Evolutionary conservation across 2,329 filamentous ascomycete genomes (phyloP), one percentile per base, ranked within the genome.

Genomic region (Cercospora zeina): DNA sequence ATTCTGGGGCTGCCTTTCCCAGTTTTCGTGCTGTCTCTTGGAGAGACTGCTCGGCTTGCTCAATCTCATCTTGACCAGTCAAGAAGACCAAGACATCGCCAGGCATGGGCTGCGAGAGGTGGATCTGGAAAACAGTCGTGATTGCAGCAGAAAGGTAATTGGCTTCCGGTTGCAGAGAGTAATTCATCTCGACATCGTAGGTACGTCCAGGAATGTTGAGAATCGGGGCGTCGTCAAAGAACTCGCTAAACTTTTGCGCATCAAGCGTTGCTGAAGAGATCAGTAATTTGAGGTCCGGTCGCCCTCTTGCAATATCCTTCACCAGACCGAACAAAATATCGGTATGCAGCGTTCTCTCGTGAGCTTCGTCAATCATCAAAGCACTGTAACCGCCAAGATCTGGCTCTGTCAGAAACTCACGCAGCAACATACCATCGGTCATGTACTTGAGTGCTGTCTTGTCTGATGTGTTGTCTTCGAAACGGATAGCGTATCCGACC

Each of bases 201-300:
- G 89, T 85, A 66, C 93, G 86, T 27, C 95, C 95, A 1, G 93
- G 93, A 21, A 97, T 92, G 70, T 95, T 96, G 77, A 97, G 96
- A 62, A 97, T 96, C 0, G 93, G 93, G 0, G 90, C 90, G 69
- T 93, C 88, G 71, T 96, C 91, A 72, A 97, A 97, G 73, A 96
- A 99, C 24, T 87, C 83, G 1, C 91, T 88, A 73, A 99, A 97
- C 71, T 96, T 96, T 70, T 92, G 86, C 0, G 93, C 93, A 73
- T 97, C 92, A 82, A 97, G 91, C 0, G 95, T 97, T 0, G 95
- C 95, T 0, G 91, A 96, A 2, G 91, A 95, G 60, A 99, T 96
- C 33, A 99, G 81, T 0, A 99, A 79, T 75, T 93, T 96, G 57
- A 99, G 78, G 65, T 97, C 93, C 2, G 89, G 90, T 45, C 95